Evolutionary conservation across 2,329 filamentous ascomycete genomes (phyloP).

Genomic region (Aspergillus carbonarius): DNA sequence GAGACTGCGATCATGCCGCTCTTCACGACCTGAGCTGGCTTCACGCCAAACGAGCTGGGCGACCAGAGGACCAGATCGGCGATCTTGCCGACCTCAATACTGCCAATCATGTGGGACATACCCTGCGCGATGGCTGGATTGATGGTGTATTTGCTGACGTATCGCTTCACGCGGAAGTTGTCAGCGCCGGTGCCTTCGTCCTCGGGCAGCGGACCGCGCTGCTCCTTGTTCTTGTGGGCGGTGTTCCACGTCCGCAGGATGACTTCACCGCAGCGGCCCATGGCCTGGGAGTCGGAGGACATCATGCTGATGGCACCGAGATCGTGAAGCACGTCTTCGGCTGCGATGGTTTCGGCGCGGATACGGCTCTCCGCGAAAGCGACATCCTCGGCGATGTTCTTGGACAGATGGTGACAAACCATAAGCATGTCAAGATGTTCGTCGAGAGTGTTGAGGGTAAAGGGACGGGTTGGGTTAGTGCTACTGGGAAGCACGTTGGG

Average conservation of each 20-base stretch:
- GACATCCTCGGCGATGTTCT: conserved; percentile 92
- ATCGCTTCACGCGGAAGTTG: conserved; percentile 89
- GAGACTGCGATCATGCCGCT: conserved; percentile 80
- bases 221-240: conserved; percentile 91
- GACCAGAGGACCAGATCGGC: conserved; percentile 89
- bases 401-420: conserved; percentile 93
- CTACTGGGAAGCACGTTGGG: conserved; percentile 84
- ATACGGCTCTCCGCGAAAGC: conserved; percentile 94
- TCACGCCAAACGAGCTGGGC: conserved; percentile 80
- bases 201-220: conserved; percentile 73
- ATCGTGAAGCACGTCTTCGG: conserved; percentile 94
- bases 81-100: conserved; percentile 82
- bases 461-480: conserved; percentile 90
- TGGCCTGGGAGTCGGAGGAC: conserved; percentile 91
- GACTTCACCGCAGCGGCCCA: conserved; percentile 95
- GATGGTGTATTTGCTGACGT: conserved; percentile 93
- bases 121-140: conserved; percentile 91
- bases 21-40: conserved; percentile 80
- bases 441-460: conserved; percentile 86
- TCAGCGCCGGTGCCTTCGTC: conserved; percentile 78
- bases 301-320: conserved; percentile 97
- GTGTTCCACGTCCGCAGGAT: conserved; percentile 94
- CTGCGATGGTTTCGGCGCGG: conserved; percentile 91
- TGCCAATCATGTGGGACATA: conserved; percentile 82
- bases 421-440: conserved; percentile 98